Evolutionary conservation across 129 eudicot genomes (phyloP).

Genomic region (Centrapalus pauciflorus): DNA sequence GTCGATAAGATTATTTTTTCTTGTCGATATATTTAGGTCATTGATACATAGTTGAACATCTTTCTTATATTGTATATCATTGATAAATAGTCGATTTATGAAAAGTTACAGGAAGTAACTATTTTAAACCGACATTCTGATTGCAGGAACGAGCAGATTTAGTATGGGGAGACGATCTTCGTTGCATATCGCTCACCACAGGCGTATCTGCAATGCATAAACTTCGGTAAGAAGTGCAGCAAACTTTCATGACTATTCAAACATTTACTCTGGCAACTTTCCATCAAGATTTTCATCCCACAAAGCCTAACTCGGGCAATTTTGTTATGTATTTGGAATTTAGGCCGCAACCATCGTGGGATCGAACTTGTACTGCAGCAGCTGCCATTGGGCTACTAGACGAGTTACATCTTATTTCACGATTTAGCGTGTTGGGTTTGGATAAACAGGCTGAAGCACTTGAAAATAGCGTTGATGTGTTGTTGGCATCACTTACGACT

Average conservation of each 20-base stretch:
- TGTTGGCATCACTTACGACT: conserved; percentile 66
- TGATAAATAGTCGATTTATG: not conserved
- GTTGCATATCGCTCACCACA: conserved; percentile 69
- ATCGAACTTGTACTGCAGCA: conserved; percentile 95
- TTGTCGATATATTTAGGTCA: not conserved
- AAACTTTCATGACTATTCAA: not conserved
- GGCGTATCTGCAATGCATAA: conserved; percentile 96
- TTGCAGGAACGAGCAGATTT: conserved; percentile 68
- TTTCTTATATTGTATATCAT: not conserved
- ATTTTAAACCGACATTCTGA: not conserved
- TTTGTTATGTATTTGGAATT: conserved; percentile 7
- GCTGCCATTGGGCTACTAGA: conserved; percentile 82
- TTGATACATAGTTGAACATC: not conserved
- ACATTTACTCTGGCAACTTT: not conserved
- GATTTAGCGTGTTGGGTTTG: conserved; percentile 47
- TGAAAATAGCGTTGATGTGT: conserved; percentile 55
- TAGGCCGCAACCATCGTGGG: conserved; percentile 99
- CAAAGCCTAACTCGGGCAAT: not conserved
- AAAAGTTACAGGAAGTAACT: not conserved
- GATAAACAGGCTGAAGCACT: conserved; percentile 68
- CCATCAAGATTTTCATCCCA: not conserved
- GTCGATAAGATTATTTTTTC: not conserved
- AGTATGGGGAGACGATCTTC: conserved; percentile 71
- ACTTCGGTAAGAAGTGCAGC: conserved; percentile 49
- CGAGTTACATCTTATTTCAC: conserved; percentile 65